Conservation (phyloP, 495 filamentous ascomycete species). For the Delitschia confertaspora region DNA sequence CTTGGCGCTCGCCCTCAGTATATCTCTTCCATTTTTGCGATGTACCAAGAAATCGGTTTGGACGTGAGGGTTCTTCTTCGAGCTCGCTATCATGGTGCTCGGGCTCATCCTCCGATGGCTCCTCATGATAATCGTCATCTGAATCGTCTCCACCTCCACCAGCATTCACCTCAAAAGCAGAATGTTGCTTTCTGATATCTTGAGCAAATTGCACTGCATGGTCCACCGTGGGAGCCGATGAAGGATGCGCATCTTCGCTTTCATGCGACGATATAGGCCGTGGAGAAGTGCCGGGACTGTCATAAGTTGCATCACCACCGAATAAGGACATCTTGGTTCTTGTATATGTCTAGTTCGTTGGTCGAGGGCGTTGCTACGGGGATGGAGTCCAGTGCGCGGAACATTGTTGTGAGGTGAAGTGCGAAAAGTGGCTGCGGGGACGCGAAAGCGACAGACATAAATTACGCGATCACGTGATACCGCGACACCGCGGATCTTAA, state of each 20-base stretch:
- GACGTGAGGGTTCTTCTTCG: constrained; percentile 28
- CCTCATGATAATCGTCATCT: background rate
- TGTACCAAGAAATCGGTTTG: constrained; percentile 47
- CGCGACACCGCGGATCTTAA: too few relatives aligned
- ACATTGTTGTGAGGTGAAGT: too few relatives aligned
- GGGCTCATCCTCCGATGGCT: background rate
- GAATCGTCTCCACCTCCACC: constrained; percentile 1
- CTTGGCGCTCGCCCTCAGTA: constrained; percentile 50
- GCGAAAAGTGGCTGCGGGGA: too few relatives aligned
- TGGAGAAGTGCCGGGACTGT: background rate
- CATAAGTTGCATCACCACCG: constrained; percentile 6
- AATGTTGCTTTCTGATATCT: background rate
- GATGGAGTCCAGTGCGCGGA: too few relatives aligned
- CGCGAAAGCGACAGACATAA: too few relatives aligned
- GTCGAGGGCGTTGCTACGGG: too few relatives aligned
- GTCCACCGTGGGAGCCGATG: background rate
- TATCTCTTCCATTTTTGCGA: constrained; percentile 50
- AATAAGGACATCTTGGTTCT: constrained; percentile 19
- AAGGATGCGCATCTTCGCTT: background rate
- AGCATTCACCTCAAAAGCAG: background rate
- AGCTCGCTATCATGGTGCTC: constrained; percentile 1
- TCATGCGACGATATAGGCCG: background rate
- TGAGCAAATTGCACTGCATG: background rate
- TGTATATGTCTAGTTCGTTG: constrained; percentile 14
- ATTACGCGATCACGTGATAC: too few relatives aligned